Base-by-base conservation (phyloP, 495 filamentous ascomycete genomes). In the Xylaria flabelliformis region DNA sequence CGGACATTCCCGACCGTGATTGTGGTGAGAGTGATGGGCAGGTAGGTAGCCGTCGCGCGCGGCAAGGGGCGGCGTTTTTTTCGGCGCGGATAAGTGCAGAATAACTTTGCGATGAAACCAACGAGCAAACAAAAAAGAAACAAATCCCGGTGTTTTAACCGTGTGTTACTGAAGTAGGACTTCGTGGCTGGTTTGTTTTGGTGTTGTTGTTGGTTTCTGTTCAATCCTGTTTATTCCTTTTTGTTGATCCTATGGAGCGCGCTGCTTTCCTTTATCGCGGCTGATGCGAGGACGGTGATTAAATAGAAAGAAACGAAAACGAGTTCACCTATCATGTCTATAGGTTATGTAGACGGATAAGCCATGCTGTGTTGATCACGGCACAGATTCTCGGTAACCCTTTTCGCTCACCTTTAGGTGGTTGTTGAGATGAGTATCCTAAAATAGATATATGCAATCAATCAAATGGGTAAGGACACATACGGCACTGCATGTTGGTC, bases 391-490 rank as follows among this genome's bases (percentile, higher is more conserved):
- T 65, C 63, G 64, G 64, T 67, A 48, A 67, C 64, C 64, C 46
- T 21, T 67, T 67, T 42, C 44, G 17, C 19, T 67, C 64, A 67
- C 64, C 64, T 51, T 67, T n/a, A 29, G 58, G 17, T 61, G 17
- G 6, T 61, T 26, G 24, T 32, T 58, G 53, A 58, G 58, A 34
- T 3, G 21, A 39, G 51, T 15, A 68, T 62, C 68, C 68, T 29
- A 70, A 70, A 70, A 70, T 70, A 70, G 68, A 46, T 7, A 41
- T 59, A 29, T 44, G n/a, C 21, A 26, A 46, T 56, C 34, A 34
- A 53, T 69, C 44, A 9, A 39, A 70, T 70, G 67, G 67, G 56
- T 70, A 64, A 50, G 39, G 51, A 59, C 66, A 32, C 44, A 48
- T 50, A 44, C 63, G 65, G 67, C 67, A 62, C 67, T 56, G 65